phyloP scores from a whole-genome alignment of 768 basidiomycete species.

The Infundibulicybe gibba region DNA sequence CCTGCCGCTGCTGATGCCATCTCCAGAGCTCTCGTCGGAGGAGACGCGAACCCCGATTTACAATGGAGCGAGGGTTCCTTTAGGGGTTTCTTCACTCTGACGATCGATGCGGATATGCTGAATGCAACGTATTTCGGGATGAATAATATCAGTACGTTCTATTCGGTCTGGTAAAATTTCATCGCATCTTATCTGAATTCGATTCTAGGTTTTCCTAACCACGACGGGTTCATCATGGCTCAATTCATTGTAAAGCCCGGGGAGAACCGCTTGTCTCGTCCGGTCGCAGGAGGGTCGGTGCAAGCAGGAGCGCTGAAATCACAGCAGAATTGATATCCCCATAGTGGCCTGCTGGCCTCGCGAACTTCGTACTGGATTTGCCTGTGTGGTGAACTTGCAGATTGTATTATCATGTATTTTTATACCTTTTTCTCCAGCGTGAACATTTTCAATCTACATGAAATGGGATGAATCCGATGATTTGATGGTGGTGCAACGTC shows the following conservation, averaged over 20 bases:
- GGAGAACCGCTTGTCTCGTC: slow-evolving; percentile 42
- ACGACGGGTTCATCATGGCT: slow-evolving; percentile 41
- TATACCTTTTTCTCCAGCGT: too few species aligned
- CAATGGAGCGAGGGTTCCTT: slow-evolving; percentile 62
- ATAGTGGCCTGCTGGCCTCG: too few species aligned
- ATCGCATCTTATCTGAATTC: slow-evolving; percentile 5
- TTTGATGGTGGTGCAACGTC: too few species aligned
- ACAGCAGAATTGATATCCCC: too few species aligned
- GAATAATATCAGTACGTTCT: slow-evolving; percentile 6
- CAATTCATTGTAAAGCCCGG: slow-evolving; percentile 31
- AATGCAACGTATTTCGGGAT: slow-evolving; percentile 56
- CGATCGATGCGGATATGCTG: slow-evolving; percentile 37
- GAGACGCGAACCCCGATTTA: slow-evolving; percentile 37
- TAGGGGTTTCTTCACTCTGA: slow-evolving; percentile 57
- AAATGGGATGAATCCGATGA: too few species aligned
- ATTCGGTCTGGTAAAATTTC: too few species aligned
- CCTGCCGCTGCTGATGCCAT: slow-evolving; percentile 31
- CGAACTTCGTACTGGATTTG: too few species aligned
- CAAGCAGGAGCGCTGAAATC: slow-evolving; percentile 39
- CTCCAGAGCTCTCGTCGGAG: slow-evolving; percentile 24
- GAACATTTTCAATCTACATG: too few species aligned
- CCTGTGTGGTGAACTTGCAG: too few species aligned
- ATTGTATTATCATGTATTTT: too few species aligned
- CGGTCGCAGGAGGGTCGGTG: slow-evolving; percentile 44
- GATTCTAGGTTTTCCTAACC: slow-evolving; percentile 33